Evolutionary conservation across 352 stramenopile genomes (phyloP).

Genomic region (Sclerospora graminicola): DNA sequence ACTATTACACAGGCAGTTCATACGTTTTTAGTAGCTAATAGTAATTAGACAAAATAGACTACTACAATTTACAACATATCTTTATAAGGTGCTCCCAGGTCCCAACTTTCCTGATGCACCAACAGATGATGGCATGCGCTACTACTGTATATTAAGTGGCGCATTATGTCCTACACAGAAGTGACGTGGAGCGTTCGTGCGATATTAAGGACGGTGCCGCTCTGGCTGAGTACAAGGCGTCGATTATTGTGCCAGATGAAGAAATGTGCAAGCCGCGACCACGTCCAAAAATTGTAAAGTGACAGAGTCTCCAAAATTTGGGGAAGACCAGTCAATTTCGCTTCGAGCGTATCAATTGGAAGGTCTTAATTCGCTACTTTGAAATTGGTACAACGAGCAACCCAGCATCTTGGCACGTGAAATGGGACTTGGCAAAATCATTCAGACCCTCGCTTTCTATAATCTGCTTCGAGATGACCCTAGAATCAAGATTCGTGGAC

Average conservation of each 20-base stretch:
- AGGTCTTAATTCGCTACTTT: slow-evolving; percentile 84
- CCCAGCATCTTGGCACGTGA: slow-evolving; percentile 81
- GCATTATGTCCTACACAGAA: slow-evolving; percentile 78
- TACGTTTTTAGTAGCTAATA: no score
- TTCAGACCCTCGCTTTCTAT: slow-evolving; percentile 90
- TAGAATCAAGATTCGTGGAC: no score
- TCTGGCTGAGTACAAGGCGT: no score
- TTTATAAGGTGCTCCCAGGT: slow-evolving; percentile 34
- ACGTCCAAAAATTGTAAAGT: slow-evolving; percentile 77
- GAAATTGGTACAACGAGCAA: slow-evolving; percentile 84
- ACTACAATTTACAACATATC: no score
- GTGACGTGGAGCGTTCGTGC: slow-evolving; percentile 80
- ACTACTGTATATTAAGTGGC: slow-evolving; percentile 86
- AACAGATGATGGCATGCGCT: slow-evolving; percentile 81
- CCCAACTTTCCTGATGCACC: slow-evolving; percentile 44
- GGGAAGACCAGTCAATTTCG: slow-evolving; percentile 56
- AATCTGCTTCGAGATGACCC: slow-evolving; percentile 87
- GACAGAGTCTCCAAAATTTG: no score
- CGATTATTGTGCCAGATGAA: no score
- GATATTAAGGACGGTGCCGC: slow-evolving; percentile 80
- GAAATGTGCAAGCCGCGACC: slow-evolving; percentile 48
- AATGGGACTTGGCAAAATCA: no score
- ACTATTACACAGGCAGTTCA: no score
- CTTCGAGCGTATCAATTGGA: slow-evolving; percentile 81
- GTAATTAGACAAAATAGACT: no score